phyloP scores from a whole-genome alignment of 108 stramenopile genomes.

The Skeletonema grethae region DNA sequence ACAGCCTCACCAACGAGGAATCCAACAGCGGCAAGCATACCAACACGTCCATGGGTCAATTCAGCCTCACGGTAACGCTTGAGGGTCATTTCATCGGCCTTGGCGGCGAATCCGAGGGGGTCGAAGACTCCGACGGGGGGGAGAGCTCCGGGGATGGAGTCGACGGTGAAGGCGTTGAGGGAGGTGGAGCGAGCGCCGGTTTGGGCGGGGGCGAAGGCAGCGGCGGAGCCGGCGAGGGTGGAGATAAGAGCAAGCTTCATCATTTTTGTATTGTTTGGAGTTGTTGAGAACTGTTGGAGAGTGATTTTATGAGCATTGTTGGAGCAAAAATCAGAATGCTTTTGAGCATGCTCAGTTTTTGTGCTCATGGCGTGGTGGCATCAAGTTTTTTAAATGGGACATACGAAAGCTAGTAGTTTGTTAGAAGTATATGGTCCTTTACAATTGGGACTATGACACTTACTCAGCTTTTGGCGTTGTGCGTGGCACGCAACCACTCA shows the following conservation, averaged over 20 bases:
- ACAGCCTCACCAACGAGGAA: slow-evolving; percentile 71
- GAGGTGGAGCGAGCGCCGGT: slow-evolving; percentile 7
- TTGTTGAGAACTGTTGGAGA: background rate
- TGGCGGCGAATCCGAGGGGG: slow-evolving; percentile 64
- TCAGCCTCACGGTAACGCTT: slow-evolving; percentile 70
- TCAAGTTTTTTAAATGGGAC: background rate
- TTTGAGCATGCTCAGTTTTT: background rate
- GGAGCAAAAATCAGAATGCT: background rate
- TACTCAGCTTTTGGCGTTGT: background rate
- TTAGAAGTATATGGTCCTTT: background rate
- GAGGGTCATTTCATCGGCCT: slow-evolving; percentile 55
- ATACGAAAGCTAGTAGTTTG: background rate
- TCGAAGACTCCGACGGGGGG: slow-evolving; percentile 64
- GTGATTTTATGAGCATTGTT: background rate
- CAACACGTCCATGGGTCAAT: slow-evolving; percentile 67
- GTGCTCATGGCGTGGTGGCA: background rate
- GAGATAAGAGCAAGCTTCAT: slow-evolving; percentile 38
- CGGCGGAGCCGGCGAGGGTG: slow-evolving; percentile 43
- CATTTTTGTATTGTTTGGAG: slow-evolving; percentile 17
- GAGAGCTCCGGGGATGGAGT: slow-evolving; percentile 49
- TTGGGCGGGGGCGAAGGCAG: slow-evolving; percentile 46
- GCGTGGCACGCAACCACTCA: slow-evolving; percentile 1
- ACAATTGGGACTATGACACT: background rate
- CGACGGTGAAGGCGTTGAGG: slow-evolving; percentile 19
- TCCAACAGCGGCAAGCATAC: slow-evolving; percentile 54